Evolutionary conservation across 108 stramenopile species (phyloP).

Genomic region (Thalassiosira profunda): DNA sequence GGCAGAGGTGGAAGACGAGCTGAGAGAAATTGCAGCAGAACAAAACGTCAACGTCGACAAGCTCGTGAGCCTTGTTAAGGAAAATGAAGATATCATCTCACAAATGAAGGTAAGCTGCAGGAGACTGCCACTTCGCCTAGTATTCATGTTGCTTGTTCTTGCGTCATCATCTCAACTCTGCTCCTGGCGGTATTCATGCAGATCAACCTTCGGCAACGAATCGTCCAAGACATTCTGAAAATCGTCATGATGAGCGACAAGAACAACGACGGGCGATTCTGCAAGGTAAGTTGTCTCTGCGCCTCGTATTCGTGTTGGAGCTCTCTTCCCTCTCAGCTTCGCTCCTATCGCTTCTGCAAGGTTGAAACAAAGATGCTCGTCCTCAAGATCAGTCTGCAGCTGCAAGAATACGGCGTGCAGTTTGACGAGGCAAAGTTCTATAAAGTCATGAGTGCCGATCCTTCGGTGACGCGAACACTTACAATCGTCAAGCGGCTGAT

Average conservation of each 20-base stretch:
- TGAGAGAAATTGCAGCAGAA: slow-evolving; percentile 28
- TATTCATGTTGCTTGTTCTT: background rate
- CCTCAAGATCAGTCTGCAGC: slow-evolving; percentile 30
- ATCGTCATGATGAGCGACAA: slow-evolving; percentile 28
- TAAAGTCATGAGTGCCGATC: slow-evolving; percentile 13
- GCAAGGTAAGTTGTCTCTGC: too few species aligned
- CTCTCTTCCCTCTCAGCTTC: too few species aligned
- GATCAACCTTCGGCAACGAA: slow-evolving; percentile 20
- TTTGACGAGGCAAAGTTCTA: slow-evolving; percentile 38
- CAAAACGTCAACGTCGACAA: slow-evolving; percentile 43
- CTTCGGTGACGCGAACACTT: slow-evolving; percentile 9
- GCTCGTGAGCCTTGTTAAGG: slow-evolving; percentile 47
- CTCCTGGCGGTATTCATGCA: slow-evolving; percentile 12
- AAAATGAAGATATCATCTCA: slow-evolving; percentile 36
- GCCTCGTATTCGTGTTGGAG: too few species aligned
- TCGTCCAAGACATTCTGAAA: slow-evolving; percentile 25
- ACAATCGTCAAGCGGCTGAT: slow-evolving; percentile 16
- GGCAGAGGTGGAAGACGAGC: slow-evolving; percentile 33
- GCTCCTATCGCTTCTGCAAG: too few species aligned
- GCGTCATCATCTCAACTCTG: background rate
- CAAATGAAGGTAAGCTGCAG: slow-evolving; percentile 43
- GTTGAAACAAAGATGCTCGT: slow-evolving; percentile 30
- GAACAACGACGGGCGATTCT: slow-evolving; percentile 14
- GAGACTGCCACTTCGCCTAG: background rate
- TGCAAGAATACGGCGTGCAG: slow-evolving; percentile 37